phyloP scores from a whole-genome alignment of 192 early-diverging fungal genomes.

The Podila verticillata region DNA sequence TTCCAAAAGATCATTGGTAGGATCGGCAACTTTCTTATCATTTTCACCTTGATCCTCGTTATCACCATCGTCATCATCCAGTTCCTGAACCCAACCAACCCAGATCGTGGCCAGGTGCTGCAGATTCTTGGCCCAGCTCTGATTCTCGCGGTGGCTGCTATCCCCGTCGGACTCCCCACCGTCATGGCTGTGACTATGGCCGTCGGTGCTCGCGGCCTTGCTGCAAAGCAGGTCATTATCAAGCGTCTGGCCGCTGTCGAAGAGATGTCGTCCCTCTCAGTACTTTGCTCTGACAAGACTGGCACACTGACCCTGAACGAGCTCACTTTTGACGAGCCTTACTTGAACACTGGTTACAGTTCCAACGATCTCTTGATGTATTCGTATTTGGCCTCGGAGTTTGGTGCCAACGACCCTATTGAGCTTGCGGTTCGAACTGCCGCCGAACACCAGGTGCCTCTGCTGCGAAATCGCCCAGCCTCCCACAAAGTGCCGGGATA shows the following conservation, averaged over 20 bases:
- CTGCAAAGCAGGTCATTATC: conserved; percentile 79
- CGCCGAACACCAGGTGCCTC: conserved; percentile 57
- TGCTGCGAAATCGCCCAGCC: conserved; percentile 53
- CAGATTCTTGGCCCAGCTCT: conserved; percentile 67
- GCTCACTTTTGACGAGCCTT: conserved; percentile 80
- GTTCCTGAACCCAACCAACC: conserved; percentile 53
- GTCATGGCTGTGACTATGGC: conserved; percentile 91
- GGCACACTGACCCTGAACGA: conserved; percentile 83
- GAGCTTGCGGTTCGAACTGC: conserved; percentile 77
- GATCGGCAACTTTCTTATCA: conserved; percentile 82
- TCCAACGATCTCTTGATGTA: conserved; percentile 71
- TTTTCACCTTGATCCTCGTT: conserved; percentile 63
- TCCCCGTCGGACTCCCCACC: conserved; percentile 83
- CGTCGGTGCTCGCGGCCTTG: conserved; percentile 77
- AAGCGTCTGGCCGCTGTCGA: conserved; percentile 85
- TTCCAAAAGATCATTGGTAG: conserved; percentile 82
- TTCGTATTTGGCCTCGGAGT: conserved; percentile 73
- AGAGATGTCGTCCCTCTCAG: conserved; percentile 78
- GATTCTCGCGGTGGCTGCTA: conserved; percentile 79
- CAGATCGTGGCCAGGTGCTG: conserved; percentile 64
- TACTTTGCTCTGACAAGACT: conserved; percentile 75
- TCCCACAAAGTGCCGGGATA: conserved; percentile 72
- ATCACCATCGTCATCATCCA: conserved; percentile 64
- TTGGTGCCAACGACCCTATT: conserved; percentile 79
- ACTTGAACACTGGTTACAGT: conserved; percentile 48